Evolutionary conservation across 1,139 yeast genomes (phyloP).

Genomic region (Insectozyma bohioensis): DNA sequence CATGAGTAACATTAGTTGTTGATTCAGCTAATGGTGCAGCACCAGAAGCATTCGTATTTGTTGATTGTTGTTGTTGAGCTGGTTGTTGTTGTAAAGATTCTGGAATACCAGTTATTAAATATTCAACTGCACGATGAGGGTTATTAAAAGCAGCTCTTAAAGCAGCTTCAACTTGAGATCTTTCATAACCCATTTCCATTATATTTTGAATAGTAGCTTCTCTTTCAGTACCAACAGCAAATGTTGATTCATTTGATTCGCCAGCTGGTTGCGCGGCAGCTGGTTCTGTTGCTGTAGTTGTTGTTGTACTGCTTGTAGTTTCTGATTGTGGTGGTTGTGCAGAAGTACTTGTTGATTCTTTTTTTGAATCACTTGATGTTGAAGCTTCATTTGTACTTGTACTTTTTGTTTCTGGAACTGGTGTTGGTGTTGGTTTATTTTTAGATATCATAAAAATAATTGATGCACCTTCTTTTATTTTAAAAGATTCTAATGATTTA

Average conservation of each 20-base stretch:
- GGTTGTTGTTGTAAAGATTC: constrained; percentile 47
- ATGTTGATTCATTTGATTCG: constrained; percentile 29
- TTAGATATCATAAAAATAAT: constrained; percentile 85
- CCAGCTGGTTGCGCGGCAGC: constrained; percentile 11
- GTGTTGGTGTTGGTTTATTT: constrained; percentile 32
- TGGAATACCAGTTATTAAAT: constrained; percentile 87
- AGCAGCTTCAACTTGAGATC: constrained; percentile 85
- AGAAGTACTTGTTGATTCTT: constrained; percentile 22
- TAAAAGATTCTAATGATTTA: constrained; percentile 67
- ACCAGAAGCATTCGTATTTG: constrained; percentile 20
- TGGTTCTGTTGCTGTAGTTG: constrained; percentile 7
- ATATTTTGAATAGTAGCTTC: constrained; percentile 74
- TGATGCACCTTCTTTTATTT: constrained; percentile 86
- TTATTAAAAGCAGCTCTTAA: constrained; percentile 94
- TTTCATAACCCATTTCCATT: constrained; percentile 95
- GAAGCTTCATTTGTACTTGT: constrained; percentile 14
- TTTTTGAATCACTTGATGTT: constrained; percentile 12
- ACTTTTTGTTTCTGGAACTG: constrained; percentile 13
- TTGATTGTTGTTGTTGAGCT: constrained; percentile 26
- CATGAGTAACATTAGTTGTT: constrained; percentile 22
- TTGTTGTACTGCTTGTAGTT: constrained; percentile 18
- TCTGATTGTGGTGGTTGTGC: constrained; percentile 16
- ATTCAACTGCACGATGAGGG: constrained; percentile 98
- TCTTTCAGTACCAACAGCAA: constrained; percentile 64
- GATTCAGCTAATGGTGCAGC: constrained; percentile 17